Base-by-base conservation (phyloP, 73 alveolate genomes). In the Paramecium biaurelia region DNA sequence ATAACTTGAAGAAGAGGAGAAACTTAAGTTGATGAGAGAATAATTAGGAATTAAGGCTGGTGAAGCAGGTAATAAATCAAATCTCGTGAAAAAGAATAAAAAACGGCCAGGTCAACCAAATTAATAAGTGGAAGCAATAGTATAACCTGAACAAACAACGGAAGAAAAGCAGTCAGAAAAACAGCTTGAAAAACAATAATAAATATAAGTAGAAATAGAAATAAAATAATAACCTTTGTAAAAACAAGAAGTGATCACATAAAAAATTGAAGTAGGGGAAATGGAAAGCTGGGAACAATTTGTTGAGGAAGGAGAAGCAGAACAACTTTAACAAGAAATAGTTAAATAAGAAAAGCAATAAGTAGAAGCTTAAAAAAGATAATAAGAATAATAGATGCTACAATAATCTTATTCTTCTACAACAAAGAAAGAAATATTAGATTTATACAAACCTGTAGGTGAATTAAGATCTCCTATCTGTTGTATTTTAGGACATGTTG, bases 401-500 rank as follows among this genome's bases (percentile, higher is more conserved):
- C 41, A 70, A 70, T 20, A 68, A 23, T 59, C 86, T 28, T 18
- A 20, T 15, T 24, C 42, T 5, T 30, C 53, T 7, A 20, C 12
- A 68, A 23, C 15, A 35, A 82, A 85, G 58, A 49, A 92, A 76
- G 26, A 47, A 23, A 82, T 89, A 32, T 85, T 49, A 20, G 74
- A 14, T 24, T 86, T 76, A 53, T 86, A 56, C 32, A 59, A 92
- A 79, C 87, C 76, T 20, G 94, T 37, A 41, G 96, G 84, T 70
- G 85, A 41, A 85, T 92, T 97, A 49, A 92, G 99, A 70, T 95
- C 99, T 32, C 99, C 99, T 21, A 96, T 98, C 28, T 92, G 97
- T 58, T 98, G 99, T 92, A 93, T 97, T 59, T 95, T 96, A 41
- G 99, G 99, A 56, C 99, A 99, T 86, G 99, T 99, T 70, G 99